phyloP scores from a whole-genome alignment of 352 stramenopile genomes.

The Phytophthora meadii region DNA sequence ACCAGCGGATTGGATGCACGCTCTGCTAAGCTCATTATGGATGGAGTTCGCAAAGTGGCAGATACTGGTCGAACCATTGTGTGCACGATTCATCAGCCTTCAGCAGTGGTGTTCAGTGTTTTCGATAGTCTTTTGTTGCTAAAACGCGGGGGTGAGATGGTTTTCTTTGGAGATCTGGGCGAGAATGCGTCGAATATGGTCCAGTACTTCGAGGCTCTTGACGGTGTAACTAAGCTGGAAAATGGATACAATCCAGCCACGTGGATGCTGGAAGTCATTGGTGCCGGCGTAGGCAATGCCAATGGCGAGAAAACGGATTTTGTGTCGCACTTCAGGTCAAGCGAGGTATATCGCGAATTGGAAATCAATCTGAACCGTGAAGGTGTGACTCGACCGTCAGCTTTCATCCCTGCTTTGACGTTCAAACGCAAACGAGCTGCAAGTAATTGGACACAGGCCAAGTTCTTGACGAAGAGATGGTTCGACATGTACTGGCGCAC shows the following conservation, averaged over 20 bases:
- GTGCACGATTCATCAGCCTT: constrained; percentile 93
- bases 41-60: constrained; percentile 77
- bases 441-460: constrained; percentile 22
- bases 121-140: constrained; percentile 84
- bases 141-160: constrained; percentile 50
- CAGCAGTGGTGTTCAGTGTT: constrained; percentile 35
- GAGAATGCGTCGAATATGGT: constrained; percentile 40
- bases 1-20: constrained; percentile 86
- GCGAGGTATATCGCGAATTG: constrained; percentile 10
- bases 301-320: constrained; percentile 18
- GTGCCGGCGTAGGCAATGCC: constrained; percentile 45
- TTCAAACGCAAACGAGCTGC: constrained; percentile 39
- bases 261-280: constrained; percentile 86
- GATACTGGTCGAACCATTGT: constrained; percentile 67
- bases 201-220: constrained; percentile 61
- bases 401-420: constrained; percentile 3
- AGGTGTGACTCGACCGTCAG: constrained; percentile 18
- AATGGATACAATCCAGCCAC: constrained; percentile 75
- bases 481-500: constrained; percentile 83
- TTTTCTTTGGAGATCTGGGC: constrained; percentile 65
- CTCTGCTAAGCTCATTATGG: constrained; percentile 73
- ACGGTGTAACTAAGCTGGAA: constrained; percentile 43
- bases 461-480: constrained; percentile 54
- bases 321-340: constrained; percentile 14
- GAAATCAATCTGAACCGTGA: constrained; percentile 13